Conservation (phyloP, 352 stramenopile species). For the Phytophthora litchii region DNA sequence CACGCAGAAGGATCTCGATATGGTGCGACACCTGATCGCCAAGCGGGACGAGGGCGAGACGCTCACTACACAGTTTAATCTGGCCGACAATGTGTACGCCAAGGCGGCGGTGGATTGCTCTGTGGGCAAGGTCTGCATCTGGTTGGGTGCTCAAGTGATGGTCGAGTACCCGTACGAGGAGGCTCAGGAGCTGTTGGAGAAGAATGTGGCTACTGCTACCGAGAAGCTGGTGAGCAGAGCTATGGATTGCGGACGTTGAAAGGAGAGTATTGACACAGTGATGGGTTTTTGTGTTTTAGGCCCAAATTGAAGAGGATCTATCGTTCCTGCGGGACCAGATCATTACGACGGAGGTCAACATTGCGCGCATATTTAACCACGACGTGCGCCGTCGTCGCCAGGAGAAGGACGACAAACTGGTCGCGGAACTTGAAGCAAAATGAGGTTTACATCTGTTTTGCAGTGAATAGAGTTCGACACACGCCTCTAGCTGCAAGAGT, state of each 20-base stretch:
- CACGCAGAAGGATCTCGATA: constrained; percentile 81
- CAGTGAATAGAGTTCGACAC: neutral
- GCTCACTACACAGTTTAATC: constrained; percentile 92
- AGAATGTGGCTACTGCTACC: constrained; percentile 73
- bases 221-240: constrained; percentile 61
- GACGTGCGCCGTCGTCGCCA: constrained; percentile 91
- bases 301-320: constrained; percentile 91
- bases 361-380: constrained; percentile 97
- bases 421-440: constrained; percentile 70
- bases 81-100: constrained; percentile 95
- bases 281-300: constrained; percentile 29
- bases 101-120: constrained; percentile 92
- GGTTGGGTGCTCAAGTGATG: constrained; percentile 97
- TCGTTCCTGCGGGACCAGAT: constrained; percentile 96
- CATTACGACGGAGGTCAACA: constrained; percentile 98
- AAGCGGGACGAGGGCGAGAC: constrained; percentile 79
- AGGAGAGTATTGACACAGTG: constrained; percentile 4
- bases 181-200: constrained; percentile 88
- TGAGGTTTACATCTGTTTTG: neutral
- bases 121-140: constrained; percentile 95
- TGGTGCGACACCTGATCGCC: constrained; percentile 52
- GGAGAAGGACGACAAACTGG: constrained; percentile 72
- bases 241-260: neutral
- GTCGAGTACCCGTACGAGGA: constrained; percentile 98
- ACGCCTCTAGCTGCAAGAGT: constrained; percentile 17